Evolutionary conservation across 225 moss, liverwort and hornwort genomes (phyloP).

Genomic region (Lunularia cruciata): DNA sequence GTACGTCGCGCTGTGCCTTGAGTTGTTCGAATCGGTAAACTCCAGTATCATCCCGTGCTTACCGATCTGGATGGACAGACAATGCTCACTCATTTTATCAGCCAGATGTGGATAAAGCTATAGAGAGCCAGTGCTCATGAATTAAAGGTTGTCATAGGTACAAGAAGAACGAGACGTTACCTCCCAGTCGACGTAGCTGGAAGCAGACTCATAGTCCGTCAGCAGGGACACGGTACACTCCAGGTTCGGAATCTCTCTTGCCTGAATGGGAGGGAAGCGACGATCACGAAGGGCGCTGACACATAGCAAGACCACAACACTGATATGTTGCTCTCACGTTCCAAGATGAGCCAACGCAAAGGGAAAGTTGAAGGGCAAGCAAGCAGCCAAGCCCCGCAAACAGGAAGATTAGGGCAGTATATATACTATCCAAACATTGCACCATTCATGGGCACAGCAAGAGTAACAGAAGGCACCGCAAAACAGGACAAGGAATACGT

Average conservation of each 20-base stretch:
- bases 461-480: not conserved
- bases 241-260: conserved; percentile 95
- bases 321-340: conserved; percentile 44
- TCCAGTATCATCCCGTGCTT: conserved; percentile 99
- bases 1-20: conserved; percentile 93
- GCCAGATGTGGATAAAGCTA: not conserved
- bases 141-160: not conserved
- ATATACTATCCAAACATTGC: conserved; percentile 7
- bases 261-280: conserved; percentile 98
- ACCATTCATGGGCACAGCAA: not conserved
- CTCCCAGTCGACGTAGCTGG: conserved; percentile 99
- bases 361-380: conserved; percentile 24
- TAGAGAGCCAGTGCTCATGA: not conserved
- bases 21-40: conserved; percentile 83
- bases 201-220: conserved; percentile 93
- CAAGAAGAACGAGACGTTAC: conserved; percentile 45
- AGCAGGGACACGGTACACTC: conserved; percentile 99
- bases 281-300: conserved; percentile 99
- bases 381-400: conserved; percentile 22
- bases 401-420: conserved; percentile 1
- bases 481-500: not conserved
- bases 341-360: conserved; percentile 34
- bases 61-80: conserved; percentile 62
- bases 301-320: conserved; percentile 54
- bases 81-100: not conserved